Conservation (phyloP, 305 asterid species). For the Fraxinus platypoda region DNA sequence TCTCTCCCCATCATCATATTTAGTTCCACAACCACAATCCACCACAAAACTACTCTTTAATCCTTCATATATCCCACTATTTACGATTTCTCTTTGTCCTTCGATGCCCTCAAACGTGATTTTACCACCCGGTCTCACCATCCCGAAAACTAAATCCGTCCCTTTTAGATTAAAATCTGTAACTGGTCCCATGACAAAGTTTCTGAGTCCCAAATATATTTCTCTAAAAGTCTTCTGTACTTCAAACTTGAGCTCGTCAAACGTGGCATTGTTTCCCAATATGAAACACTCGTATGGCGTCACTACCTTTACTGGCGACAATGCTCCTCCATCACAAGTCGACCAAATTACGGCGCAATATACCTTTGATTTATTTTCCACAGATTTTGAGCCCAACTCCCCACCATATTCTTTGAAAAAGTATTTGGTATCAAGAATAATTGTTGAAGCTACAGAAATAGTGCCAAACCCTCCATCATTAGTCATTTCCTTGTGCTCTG, state of each 20-base stretch:
- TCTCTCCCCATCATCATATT: conserved; percentile 82
- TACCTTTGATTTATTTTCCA: conserved; percentile 31
- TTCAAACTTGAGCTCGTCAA: conserved; percentile 57
- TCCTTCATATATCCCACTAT: conserved; percentile 29
- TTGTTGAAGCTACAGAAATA: conserved; percentile 60
- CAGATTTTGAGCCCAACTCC: conserved; percentile 12
- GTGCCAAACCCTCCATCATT: conserved; percentile 28
- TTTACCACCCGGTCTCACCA: conserved; percentile 46
- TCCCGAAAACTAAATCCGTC: conserved; percentile 56
- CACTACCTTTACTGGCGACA: conserved; percentile 14
- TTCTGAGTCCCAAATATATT: conserved; percentile 50
- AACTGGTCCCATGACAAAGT: conserved; percentile 35
- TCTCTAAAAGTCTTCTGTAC: conserved; percentile 64
- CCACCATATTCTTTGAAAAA: conserved; percentile 50
- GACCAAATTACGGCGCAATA: conserved; percentile 42
- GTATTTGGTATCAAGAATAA: conserved; percentile 67
- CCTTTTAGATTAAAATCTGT: conserved; percentile 37
- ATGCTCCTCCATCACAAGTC: conserved; percentile 5
- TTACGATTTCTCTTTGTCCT: background rate
- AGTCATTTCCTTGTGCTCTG: conserved; percentile 28
- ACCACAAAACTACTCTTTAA: conserved; percentile 30
- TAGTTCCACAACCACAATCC: conserved; percentile 74
- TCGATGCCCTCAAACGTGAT: conserved; percentile 45
- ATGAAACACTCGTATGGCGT: conserved; percentile 59
- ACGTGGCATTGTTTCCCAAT: conserved; percentile 40